Base-by-base conservation (phyloP, 805 yeast species). In the Wickerhamiella occidentalis region DNA sequence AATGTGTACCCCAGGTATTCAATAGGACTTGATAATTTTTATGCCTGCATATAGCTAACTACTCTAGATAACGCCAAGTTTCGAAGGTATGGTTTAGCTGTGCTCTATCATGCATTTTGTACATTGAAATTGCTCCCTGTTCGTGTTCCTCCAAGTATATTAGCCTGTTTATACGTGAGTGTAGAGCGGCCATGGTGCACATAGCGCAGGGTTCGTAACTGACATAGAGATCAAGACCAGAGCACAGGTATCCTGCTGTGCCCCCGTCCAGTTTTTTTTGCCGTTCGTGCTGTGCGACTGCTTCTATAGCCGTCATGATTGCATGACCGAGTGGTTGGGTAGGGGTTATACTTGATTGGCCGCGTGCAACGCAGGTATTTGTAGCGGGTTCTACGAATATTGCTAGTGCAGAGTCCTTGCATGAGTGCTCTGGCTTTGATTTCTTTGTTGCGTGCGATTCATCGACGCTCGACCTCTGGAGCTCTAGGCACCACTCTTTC, bases 181-280 rank as follows among this genome's bases (percentile, higher is more conserved):
- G 98, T 9, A 88, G 80, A 37, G 92, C 69, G 0, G 97, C 97
- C 98, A 92, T 92, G 6, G 85, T 68, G 60, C 98, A 92, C 96
- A 90, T 92, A 0, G 85, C 76, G 59, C 98, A 92, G 0, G 98
- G 98, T 63, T 92, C 98, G 61, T 87, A 95, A 0, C 95, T 82
- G 1, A 94, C 83, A 60, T 83, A 86, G 0, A 92, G 86, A 53
- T 84, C 79, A 55, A 78, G 73, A 48, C 80, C 76, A 30, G 81
- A 74, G 61, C 97, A 88, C 2, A 92, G 70, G 60, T 92, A 92
- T 26, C 48, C 51, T 21, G 28, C 15, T n/a, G 40, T 21, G 3
- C 28, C 45, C 26, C 37, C 45, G 40, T 37, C n/a, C 33, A 55
- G 50, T 40, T 82, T 65, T 44, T 73, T 64, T 12, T 58, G 45